Evolutionary conservation across 2,329 filamentous ascomycete genomes (phyloP).

Genomic region (Calonectria naviculata): DNA sequence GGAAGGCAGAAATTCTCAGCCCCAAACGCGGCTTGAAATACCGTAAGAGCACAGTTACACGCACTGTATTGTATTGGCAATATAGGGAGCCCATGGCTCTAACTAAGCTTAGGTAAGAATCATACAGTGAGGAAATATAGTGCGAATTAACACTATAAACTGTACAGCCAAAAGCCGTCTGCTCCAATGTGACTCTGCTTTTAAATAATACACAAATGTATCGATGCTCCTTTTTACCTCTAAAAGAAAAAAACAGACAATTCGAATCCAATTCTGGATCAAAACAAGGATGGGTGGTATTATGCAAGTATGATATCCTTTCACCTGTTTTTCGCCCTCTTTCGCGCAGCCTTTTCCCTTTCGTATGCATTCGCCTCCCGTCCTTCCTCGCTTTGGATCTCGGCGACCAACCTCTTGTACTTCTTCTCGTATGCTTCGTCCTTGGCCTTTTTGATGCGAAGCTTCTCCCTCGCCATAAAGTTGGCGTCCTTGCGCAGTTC

Average conservation of each 20-base stretch:
- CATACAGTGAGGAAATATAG: not conserved
- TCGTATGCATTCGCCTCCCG: slow-evolving; percentile 89
- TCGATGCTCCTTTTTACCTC: not conserved
- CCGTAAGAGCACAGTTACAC: not conserved
- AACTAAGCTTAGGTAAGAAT: not conserved
- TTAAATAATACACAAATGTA: not conserved
- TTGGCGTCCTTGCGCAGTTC: slow-evolving; percentile 95
- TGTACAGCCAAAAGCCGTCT: not conserved
- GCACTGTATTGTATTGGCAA: not conserved
- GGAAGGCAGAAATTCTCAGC: slow-evolving; percentile 6
- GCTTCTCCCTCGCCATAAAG: slow-evolving; percentile 91
- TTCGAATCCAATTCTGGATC: not conserved
- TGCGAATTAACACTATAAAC: not conserved
- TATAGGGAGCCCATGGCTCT: no score
- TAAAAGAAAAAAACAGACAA: not conserved
- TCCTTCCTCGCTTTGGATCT: slow-evolving; percentile 96
- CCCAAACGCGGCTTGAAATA: not conserved
- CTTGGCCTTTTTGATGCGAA: slow-evolving; percentile 91
- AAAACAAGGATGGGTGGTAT: slow-evolving; percentile 31
- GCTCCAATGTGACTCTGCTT: not conserved
- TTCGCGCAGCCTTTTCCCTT: slow-evolving; percentile 81
- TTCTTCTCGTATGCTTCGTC: slow-evolving; percentile 97
- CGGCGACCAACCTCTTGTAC: slow-evolving; percentile 89
- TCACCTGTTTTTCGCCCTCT: slow-evolving; percentile 66
- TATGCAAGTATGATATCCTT: slow-evolving; percentile 26